Conservation (phyloP, 139 green algal species). For the Edaphochlamys debaryana region DNA sequence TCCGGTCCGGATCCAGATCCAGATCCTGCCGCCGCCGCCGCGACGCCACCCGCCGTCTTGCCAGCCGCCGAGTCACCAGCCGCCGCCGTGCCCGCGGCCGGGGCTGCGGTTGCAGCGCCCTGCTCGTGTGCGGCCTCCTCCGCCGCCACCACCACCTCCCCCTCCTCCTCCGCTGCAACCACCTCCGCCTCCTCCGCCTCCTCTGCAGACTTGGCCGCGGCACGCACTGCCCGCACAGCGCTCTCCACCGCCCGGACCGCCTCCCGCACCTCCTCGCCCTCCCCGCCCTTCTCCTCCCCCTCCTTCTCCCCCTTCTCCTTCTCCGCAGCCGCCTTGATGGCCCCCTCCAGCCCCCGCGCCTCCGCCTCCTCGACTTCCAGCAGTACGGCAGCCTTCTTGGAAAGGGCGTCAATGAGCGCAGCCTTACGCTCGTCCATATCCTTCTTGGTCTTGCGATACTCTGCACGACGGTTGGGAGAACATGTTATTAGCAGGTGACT, state of each 20-base stretch:
- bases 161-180: neutral
- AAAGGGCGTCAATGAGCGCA: slow-evolving; percentile 78
- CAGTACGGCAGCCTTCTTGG: slow-evolving; percentile 59
- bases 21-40: no score
- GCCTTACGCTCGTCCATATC: slow-evolving; percentile 68
- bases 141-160: neutral
- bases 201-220: neutral
- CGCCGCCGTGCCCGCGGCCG: neutral
- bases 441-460: slow-evolving; percentile 51
- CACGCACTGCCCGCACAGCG: neutral
- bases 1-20: no score
- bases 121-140: neutral
- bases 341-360: neutral
- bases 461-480: no score
- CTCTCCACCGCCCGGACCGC: neutral
- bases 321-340: slow-evolving; percentile 45
- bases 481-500: no score
- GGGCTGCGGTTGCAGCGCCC: slow-evolving; percentile 6
- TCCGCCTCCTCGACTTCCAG: slow-evolving; percentile 56
- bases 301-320: neutral
- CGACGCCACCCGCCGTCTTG: no score
- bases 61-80: no score
- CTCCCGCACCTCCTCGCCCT: neutral
- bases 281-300: neutral
- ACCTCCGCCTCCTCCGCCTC: neutral